A percentile compares a stretch with the other conserved stretches of the same genome.
Evolutionary conservation across 768 basidiomycete species (phyloP).

Genomic region (Boletus edulis): DNA sequence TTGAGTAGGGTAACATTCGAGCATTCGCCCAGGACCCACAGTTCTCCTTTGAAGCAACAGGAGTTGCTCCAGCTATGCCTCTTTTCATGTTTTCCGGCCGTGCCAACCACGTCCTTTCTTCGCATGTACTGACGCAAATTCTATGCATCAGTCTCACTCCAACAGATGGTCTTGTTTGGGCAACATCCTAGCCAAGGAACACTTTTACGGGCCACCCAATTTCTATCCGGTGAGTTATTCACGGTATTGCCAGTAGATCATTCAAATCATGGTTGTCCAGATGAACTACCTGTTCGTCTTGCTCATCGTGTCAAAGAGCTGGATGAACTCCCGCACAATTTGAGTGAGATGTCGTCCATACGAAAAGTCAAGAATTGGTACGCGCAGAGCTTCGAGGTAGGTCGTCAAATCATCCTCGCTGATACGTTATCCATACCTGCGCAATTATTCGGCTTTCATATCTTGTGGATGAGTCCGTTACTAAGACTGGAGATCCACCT

Average conservation of each 20-base stretch:
- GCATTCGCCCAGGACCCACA: no score
- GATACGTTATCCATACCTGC: neutral
- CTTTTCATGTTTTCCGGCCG: no score
- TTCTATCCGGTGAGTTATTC: constrained; percentile 62
- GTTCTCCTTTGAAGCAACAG: no score
- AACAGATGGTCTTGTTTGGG: constrained; percentile 98
- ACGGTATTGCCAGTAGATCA: neutral
- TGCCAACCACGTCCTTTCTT: neutral
- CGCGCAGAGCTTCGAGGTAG: constrained; percentile 95
- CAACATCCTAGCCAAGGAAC: constrained; percentile 96
- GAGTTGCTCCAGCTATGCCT: no score
- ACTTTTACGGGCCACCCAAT: constrained; percentile 86
- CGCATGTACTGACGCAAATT: constrained; percentile 7
- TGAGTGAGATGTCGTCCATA: constrained; percentile 89
- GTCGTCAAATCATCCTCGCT: constrained; percentile 15
- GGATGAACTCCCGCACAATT: constrained; percentile 88
- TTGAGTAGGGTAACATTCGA: no score
- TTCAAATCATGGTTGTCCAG: constrained; percentile 33
- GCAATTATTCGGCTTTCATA: neutral
- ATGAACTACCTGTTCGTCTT: constrained; percentile 92
- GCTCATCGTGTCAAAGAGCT: constrained; percentile 97
- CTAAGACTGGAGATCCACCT: neutral
- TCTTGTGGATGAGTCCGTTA: neutral
- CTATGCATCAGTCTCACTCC: constrained; percentile 72
- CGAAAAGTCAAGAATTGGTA: constrained; percentile 98